Percentiles rank a stretch among this genome's conserved stretches.
These are phyloP conservation scores for Fusarium austroafricanum DNA, from an alignment of 2,329 filamentous ascomycete species.

Conservation along the genomic window DNA sequence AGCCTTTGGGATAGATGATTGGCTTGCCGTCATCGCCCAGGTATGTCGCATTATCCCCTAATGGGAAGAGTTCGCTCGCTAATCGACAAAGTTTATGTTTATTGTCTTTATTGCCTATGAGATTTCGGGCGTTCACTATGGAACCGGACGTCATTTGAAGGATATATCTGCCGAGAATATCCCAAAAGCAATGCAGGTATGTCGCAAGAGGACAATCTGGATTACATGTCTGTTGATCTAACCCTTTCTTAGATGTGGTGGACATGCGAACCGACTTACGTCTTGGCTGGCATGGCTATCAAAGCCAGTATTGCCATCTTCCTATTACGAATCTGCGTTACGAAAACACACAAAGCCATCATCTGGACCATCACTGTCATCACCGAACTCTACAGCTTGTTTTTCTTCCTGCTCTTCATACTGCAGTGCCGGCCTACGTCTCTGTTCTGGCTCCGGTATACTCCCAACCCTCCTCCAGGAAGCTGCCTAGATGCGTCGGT, in stretches of 20 bases:
- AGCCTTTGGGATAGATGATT: slow-evolving; percentile 50
- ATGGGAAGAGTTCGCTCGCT: background rate
- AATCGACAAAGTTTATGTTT: slow-evolving; percentile 14
- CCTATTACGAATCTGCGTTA: slow-evolving; percentile 52
- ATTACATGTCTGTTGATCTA: background rate
- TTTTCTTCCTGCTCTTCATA: slow-evolving; percentile 55
- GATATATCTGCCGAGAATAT: slow-evolving; percentile 14
- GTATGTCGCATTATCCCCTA: slow-evolving; percentile 34
- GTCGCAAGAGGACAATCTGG: background rate
- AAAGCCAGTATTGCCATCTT: slow-evolving; percentile 56
- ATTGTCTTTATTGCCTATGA: slow-evolving; percentile 11
- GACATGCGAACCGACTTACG: slow-evolving; percentile 57
- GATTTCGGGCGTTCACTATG: slow-evolving; percentile 12
- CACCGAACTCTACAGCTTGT: slow-evolving; percentile 50
- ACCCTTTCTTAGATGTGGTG: slow-evolving; percentile 50
- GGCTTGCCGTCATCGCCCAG: slow-evolving; percentile 49
- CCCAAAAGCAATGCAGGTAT: slow-evolving; percentile 49
- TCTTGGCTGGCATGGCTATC: slow-evolving; percentile 50
- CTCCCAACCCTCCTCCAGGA: slow-evolving; percentile 19
- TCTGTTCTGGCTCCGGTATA: slow-evolving; percentile 53
- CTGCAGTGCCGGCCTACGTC: slow-evolving; percentile 55
- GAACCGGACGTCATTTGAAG: slow-evolving; percentile 16
- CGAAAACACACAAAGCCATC: slow-evolving; percentile 19
- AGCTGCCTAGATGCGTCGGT: slow-evolving; percentile 3
- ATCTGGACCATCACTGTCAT: slow-evolving; percentile 30